Evolutionary conservation across 2,329 filamentous ascomycete genomes (phyloP).

Genomic region (Monosporascus sp.): DNA sequence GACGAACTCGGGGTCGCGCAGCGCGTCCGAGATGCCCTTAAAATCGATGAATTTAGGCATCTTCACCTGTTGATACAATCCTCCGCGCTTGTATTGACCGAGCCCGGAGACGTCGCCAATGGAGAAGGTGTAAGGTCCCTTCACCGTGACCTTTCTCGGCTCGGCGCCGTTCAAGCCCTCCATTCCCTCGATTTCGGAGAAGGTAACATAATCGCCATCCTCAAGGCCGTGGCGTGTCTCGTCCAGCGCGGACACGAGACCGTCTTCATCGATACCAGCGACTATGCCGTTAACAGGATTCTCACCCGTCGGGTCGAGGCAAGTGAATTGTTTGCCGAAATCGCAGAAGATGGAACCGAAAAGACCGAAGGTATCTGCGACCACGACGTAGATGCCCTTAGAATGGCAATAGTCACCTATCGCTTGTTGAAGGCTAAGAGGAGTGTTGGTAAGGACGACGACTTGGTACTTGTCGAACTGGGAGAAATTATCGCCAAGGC

Average conservation of each 20-base stretch:
- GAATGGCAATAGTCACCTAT: conserved; percentile 92
- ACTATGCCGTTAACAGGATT: conserved; percentile 82
- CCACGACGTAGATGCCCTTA: conserved; percentile 86
- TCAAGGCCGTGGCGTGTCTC: conserved; percentile 93
- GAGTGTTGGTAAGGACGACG: conserved; percentile 81
- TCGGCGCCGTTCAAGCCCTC: conserved; percentile 77
- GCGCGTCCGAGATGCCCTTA: conserved; percentile 68
- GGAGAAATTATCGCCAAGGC: conserved; percentile 68
- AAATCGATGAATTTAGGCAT: conserved; percentile 95
- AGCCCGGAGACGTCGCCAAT: conserved; percentile 88
- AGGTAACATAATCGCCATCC: conserved; percentile 94
- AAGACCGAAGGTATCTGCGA: conserved; percentile 84
- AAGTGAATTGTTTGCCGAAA: conserved; percentile 89
- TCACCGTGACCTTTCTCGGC: conserved; percentile 86
- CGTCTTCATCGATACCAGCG: conserved; percentile 82
- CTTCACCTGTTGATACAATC: conserved; percentile 93
- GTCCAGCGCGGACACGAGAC: conserved; percentile 85
- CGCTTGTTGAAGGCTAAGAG: conserved; percentile 71
- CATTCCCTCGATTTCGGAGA: conserved; percentile 90
- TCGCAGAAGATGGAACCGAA: conserved; percentile 97
- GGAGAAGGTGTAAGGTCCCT: conserved; percentile 94
- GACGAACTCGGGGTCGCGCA: conserved; percentile 83
- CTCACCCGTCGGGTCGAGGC: conserved; percentile 87
- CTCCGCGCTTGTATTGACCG: conserved; percentile 81
- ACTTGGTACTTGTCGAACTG: conserved; percentile 89